Conservation (phyloP, 345 rosid genomes). For the Salix dunnii region DNA sequence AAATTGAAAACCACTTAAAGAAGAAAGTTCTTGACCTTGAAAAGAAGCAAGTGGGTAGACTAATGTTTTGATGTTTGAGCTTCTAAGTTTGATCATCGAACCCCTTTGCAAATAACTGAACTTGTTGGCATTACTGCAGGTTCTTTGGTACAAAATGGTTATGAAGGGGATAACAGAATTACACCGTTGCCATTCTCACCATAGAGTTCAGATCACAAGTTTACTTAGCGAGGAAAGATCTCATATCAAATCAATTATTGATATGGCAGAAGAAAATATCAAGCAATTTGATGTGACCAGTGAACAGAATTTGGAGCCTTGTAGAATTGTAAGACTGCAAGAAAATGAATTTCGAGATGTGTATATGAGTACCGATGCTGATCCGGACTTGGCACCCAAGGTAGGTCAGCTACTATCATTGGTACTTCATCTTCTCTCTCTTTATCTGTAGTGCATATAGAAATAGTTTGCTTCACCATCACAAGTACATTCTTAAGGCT, state of each 20-base stretch:
- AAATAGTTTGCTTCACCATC: neutral
- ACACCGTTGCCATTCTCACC: constrained; percentile 55
- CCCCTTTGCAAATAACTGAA: constrained; percentile 17
- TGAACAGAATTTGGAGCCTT: constrained; percentile 31
- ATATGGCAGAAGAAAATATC: constrained; percentile 48
- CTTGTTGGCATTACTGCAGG: constrained; percentile 45
- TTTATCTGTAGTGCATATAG: neutral
- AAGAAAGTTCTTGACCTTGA: constrained; percentile 67
- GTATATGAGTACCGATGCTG: constrained; percentile 41
- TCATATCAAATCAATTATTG: constrained; percentile 38
- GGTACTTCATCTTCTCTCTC: neutral
- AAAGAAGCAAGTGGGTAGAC: constrained; percentile 68
- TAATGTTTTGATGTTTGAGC: neutral
- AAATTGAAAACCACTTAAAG: constrained; percentile 92
- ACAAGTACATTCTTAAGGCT: neutral
- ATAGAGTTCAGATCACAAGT: constrained; percentile 47
- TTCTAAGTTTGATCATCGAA: neutral
- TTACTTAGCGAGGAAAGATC: constrained; percentile 62
- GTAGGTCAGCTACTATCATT: constrained; percentile 25
- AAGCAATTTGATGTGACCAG: constrained; percentile 29
- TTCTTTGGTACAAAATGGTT: constrained; percentile 48
- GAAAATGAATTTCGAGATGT: constrained; percentile 60
- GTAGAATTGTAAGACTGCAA: constrained; percentile 37
- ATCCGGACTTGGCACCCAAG: constrained; percentile 34
- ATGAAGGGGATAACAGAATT: constrained; percentile 44